Base-by-base conservation (phyloP, 495 filamentous ascomycete genomes). In the Parachaetomium inaequale region DNA sequence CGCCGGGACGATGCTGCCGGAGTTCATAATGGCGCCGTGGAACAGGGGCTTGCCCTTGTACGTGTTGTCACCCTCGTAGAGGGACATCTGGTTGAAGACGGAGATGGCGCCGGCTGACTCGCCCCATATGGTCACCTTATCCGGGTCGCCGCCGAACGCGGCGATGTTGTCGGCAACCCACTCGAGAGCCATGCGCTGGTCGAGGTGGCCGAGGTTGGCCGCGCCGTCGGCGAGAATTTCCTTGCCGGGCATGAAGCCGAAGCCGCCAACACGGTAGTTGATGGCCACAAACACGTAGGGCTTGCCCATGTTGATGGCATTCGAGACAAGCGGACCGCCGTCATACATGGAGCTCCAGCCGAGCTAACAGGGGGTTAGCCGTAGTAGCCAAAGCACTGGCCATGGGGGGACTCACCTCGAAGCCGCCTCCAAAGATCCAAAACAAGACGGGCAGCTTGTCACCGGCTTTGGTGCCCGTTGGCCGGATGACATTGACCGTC, bases 371-470 rank as follows among this genome's bases (percentile, higher is more conserved):
- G 5, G 0, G 8, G 31, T 51, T 19, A 50, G 31, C 2, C 14
- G 23, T 7, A 8, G 21, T n/a, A 43, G 29, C 10, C 49, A 31
- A 4, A 7, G 25, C 17, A 25, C 36, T 3, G 11, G 14, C 26
- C 2, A 14, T n/a, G 4, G 19, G 1, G 17, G 25, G n/a, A 43
- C 72, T 51, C 47, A 74, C 73, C 64, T 87, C 86, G 55, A 90
- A 89, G 1, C 83, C 87, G 51, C 88, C 88, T 21, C 87, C 88
- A 68, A 82, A 89, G 55, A 92, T 91, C 88, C 88, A 91, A 26
- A 88, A 82, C 40, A 87, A 75, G 23, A 91, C 87, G 0, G 88
- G 88, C 3, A 90, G 73, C 49, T 84, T 83, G 4, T 82, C 74
- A n/a, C 73, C 75, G 0, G 74, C 67, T 56, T 68, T 79, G 46